These are phyloP conservation scores for Balamuthia mandrillaris DNA, from an alignment of 208 protist genomes.

Conservation along the genomic window DNA sequence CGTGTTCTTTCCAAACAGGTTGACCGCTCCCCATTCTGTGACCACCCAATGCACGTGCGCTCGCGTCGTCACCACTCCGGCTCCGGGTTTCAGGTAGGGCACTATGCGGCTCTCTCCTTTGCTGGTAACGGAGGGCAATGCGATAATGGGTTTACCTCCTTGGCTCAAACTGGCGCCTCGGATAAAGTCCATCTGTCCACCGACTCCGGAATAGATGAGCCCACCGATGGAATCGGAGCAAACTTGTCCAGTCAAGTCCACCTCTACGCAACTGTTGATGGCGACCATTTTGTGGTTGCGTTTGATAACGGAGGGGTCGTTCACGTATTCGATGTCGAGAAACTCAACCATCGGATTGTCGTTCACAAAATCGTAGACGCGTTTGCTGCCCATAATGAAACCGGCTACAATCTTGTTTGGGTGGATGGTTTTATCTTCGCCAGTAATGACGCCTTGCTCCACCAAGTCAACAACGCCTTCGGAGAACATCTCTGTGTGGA, in stretches of 20 bases:
- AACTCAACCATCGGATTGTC: slow-evolving; percentile 62
- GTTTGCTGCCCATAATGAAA: slow-evolving; percentile 43
- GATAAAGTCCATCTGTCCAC: slow-evolving; percentile 63
- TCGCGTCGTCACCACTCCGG: slow-evolving; percentile 47
- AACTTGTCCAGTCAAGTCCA: slow-evolving; percentile 68
- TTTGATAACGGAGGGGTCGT: slow-evolving; percentile 55
- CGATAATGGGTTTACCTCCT: slow-evolving; percentile 54
- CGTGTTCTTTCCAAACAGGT: slow-evolving; percentile 60
- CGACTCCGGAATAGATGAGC: slow-evolving; percentile 53
- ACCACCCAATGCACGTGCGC: slow-evolving; percentile 59
- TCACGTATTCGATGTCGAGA: slow-evolving; percentile 29
- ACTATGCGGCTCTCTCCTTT: slow-evolving; percentile 55
- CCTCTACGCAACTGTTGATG: slow-evolving; percentile 62
- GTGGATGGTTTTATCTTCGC: slow-evolving; percentile 41
- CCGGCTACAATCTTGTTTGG: slow-evolving; percentile 45
- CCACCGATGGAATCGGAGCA: slow-evolving; percentile 57
- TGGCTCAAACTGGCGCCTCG: slow-evolving; percentile 43
- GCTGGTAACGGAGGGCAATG: slow-evolving; percentile 40
- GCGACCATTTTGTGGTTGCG: slow-evolving; percentile 58
- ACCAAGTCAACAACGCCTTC: slow-evolving; percentile 60
- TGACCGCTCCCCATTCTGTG: slow-evolving; percentile 59
- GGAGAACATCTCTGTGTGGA: slow-evolving; percentile 72
- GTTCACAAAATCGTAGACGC: slow-evolving; percentile 67
- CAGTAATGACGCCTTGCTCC: slow-evolving; percentile 51
- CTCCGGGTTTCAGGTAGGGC: slow-evolving; percentile 43